Base-by-base conservation (phyloP, 106 monocot species). In the Apostasia ramifera region DNA sequence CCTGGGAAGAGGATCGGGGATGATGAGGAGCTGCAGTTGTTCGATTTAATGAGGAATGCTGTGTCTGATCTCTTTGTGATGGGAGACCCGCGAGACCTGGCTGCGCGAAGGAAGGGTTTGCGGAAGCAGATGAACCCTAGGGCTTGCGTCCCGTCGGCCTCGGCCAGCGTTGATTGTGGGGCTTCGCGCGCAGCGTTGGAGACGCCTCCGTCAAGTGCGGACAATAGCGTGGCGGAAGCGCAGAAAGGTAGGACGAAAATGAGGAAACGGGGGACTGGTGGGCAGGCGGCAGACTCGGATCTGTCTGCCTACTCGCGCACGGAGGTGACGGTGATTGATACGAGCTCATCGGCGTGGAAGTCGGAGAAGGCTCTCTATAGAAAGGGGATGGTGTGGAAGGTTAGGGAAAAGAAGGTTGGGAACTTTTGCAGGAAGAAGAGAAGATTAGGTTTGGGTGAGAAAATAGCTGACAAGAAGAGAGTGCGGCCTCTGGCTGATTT, bases 301-400 rank as follows among this genome's bases (percentile, higher is more conserved):
- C 61, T 77, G 13, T 54, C 60, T 12, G 70, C 48, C 42, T 81
- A 59, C 48, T 78, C 87, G 49, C 63, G 80, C 55, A 88, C 84
- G 44, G 87, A 85, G 55, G 87, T 88, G 73, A 88, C 87, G 47
- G 91, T 92, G 54, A 85, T 92, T 44, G 91, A 92, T 46, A 85
- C 87, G 57, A 92, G 91, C 82, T 57, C 70, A 6, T 78, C 80
- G 11, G 75, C 63, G 1, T 92, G 91, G 91, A 92, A 88, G 73
- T 73, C 80, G 59, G 77, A 78, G 51, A 87, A 82, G 82, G 45
- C 86, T 5, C 72, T 85, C 43, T 85, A 78, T 57, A 71, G 84
- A 69, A 81, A 87, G 71, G 91, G 91, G 40, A 51, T 64, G 57
- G 70, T 81, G 43, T 92, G 91, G 91, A 92, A 78, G 74, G 72